Evolutionary conservation across 2,329 filamentous ascomycete genomes (phyloP), one percentile per base, ranked within the genome.

Genomic region (Clarireedia homoeocarpa): DNA sequence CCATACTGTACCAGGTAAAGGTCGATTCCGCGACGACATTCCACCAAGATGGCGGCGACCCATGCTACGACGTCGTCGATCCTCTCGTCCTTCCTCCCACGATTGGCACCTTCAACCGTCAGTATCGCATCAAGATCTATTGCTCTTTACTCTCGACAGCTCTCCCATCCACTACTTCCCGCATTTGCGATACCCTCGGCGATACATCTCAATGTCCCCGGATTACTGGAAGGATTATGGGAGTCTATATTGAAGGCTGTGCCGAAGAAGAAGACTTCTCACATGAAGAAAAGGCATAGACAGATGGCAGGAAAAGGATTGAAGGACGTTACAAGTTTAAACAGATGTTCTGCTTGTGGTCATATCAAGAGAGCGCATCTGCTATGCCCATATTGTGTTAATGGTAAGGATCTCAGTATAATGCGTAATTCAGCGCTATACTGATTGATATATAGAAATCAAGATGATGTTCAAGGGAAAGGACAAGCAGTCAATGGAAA

Each of bases 201-300:
- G 40, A 75, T 89, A 62, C 78, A 73, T 24, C 71, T 83, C 63
- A 82, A 76, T 50, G 76, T 91, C 51, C 85, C 88, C 5, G 80
- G 80, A 5, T 69, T 91, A n/a, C 74, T 96, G 23, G 84, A 82
- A 55, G 88, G 88, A 61, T 84, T 99, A 66, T 97, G 92, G 92
- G 92, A 96, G 64, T 91, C 89, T 5, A 82, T 99, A 47, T 78
- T 99, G 63, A 85, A 85, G 63, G 94, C 94, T 1, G 94, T 97
- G 15, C 94, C 94, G 5, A 99, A 99, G 81, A 97, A 96, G 77
- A 99, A 97, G 82, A 95, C 91, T 36, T 96, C 92, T 44, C 90
- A 99, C 72, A 89, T 89, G 77, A 96, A 94, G 77, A 96, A 91
- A 79, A 82, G 94, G 65, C 86, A 91, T 69, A 84, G 95, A 67